Evolutionary conservation across 176 grass and related monocot genomes (phyloP), one percentile per base, ranked within the genome.

Genomic region (Saccharum spontaneum): DNA sequence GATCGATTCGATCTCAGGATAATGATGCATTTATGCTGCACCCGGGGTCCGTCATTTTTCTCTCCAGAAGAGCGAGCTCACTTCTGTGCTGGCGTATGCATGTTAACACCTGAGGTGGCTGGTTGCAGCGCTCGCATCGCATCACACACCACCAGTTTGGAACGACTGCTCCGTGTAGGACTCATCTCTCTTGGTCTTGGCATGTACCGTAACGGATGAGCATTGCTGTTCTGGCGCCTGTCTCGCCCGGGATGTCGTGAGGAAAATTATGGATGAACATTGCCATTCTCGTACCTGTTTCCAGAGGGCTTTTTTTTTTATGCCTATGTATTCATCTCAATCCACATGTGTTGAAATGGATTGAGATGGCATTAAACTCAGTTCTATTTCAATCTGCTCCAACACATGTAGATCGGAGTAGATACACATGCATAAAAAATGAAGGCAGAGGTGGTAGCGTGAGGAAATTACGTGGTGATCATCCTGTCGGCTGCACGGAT

Each of bases 191-290:
- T 15, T 6, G 62, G 8, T 4, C 17, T 57, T 26, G 30, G 12
- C 66, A 69, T 52, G 71, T 38, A 64, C 40, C 10, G 66, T 68
- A 23, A 73, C 33, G 43, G 74, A 83, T 77, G 33, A 50, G 48
- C 52, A 77, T n/a, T 15, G 45, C 45, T 2, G 50, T 54, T 54
- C 17, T 14, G 24, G 24, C 11, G 23, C 60, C 60, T 63, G 10
- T 28, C 49, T 52, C 14, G 49, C 49, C 15, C 5, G 1, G 1
- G 46, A 49, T 49, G 46, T 6, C 46, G 46, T 16, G 46, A 16
- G 46, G 46, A 48, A 77, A 77, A 36, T 52, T 76, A 8, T 14
- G 20, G 60, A 63, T 63, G 60, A 12, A 10, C 23, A 13, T 28
- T 63, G 60, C n/a, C 23, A 10, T 13, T 63, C 60, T 26, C 10